Evolutionary conservation across 106 monocot species (phyloP), one percentile per base, ranked within the genome.

Genomic region (Dioscorea alata): DNA sequence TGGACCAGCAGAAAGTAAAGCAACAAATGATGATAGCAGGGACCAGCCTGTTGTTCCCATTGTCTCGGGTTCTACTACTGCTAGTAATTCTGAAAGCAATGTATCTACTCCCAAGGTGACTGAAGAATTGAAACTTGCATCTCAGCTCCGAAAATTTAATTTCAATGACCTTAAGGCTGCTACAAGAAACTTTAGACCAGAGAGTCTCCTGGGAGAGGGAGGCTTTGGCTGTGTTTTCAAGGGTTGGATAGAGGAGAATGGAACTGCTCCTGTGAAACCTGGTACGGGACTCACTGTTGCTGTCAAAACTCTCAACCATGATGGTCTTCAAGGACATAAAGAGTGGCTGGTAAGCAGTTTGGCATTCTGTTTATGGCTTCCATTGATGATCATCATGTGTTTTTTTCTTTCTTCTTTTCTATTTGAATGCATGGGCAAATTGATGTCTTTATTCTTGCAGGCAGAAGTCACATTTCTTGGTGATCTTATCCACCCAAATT

Each of bases 161-260:
- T 81, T 81, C 63, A 81, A 75, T 72, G 81, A 81, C 48, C 67
- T 81, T 22, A 75, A 76, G 68, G 57, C 71, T 23, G 81, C 81
- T 18, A 81, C 81, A 14, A 67, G 61, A 33, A 76, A 81, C 67
- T 81, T 81, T 61, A 75, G 61, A 48, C 76, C 81, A 15, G 81
- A 81, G 61, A 76, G 72, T 68, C 71, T 81, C 35, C 81, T 81
- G 50, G 81, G 81, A n/a, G 75, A 81, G 28, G 81, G 81, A 16
- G 81, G 81, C 0, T 81, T 81, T 67, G 81, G 81, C 33, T 76
- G 81, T 71, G 81, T 81, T 42, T 81, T 81, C 56, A 76, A 81
- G 67, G 81, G 81, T 49, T 81, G 81, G 76, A 76, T 81, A 49
- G 81, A 81, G 76, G 76, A 75, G 71, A 76, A 81, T 49, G 81